Base-by-base conservation (phyloP, 495 filamentous ascomycete genomes). In the Hypoxylon rickii region DNA sequence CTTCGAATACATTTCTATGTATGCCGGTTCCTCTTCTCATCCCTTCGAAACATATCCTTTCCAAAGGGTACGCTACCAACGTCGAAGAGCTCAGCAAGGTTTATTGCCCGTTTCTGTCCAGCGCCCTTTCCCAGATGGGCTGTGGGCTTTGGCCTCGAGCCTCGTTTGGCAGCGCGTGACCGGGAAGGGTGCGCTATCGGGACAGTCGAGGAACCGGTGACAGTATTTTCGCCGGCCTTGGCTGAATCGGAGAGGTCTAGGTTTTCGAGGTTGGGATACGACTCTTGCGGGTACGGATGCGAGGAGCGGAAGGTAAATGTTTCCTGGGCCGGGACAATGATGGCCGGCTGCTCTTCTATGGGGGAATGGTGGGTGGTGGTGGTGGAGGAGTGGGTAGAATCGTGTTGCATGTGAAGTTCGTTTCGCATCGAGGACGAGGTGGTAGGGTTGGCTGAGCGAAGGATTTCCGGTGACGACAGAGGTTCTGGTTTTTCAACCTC, bases 81-180 rank as follows among this genome's bases (percentile, higher is more conserved):
- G 56, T 94, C 89, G 58, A 95, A 96, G 53, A 92, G 86, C 50
- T 96, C 92, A 2, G 82, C 81, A 31, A 91, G 81, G 34, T 87
- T 83, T 52, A 88, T 76, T 60, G 89, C 86, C 12, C 92, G 81
- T 72, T 96, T 96, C 20, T 86, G 86, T 0, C 92, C 90, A 1
- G 85, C 81, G 2, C 79, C 84, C 24, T 64, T 80, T 13, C 78
- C 82, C 39, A 81, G 76, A 53, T 61, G 72, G 58, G 70, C 64
- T 51, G 85, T 74, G 24, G 52, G 55, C 69, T 64, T 57, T 69
- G 75, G 44, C 64, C 67, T 69, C 61, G 53, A 46, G 16, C 66
- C 63, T 36, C 54, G 73, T 65, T 73, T 70, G 50, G 69, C 70
- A 20, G 61, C 69, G 44, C 63, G 59, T 18, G 51, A 33, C 21